Evolutionary conservation across 169 alveolate genomes (phyloP), one percentile per base, ranked within the genome.

Genomic region (Eimeria acervulina): DNA sequence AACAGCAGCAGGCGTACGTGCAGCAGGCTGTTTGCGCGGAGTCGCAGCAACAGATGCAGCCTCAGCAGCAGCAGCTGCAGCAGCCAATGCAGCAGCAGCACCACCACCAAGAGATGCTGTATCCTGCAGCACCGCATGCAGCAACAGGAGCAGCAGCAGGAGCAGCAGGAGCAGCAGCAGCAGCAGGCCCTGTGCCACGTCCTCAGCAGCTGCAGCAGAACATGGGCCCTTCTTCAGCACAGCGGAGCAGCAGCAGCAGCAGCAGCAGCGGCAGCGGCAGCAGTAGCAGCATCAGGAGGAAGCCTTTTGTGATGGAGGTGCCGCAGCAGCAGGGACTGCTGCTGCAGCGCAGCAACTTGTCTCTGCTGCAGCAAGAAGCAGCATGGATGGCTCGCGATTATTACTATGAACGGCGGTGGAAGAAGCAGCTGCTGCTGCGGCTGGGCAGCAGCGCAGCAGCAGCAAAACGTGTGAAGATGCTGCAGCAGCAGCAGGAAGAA

Each of bases 371-470:
- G 63, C 95, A 90, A 61, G 95, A 90, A 36, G 95, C 66, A 13
- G 72, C 66, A 21, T 90, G 95, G 95, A 26, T 76, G 61, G 95
- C 95, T 8, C 15, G 90, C 15, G 95, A 90, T 38, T 90, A 72
- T 78, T 90, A 90, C 90, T 83, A 90, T 13, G 95, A 90, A n/a
- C 1, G 95, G 80, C 74, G 90, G n/a, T 90, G 95, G 95, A 42
- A 52, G 51, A 7, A 42, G 88, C 88, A 78, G 88, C 66, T 42
- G 63, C 88, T 78, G 88, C 88, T 78, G 88, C 88, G 88, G 42
- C 12, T 47, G 12, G 55, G 55, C 55, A 47, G 55, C 55, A 47
- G 19, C 5, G 55, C 55, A 47, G 55, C 55, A 47, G 55, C 55
- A 47, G 55, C 55, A 47, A 47, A 47, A 47, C 5, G 95, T 5